Base-by-base conservation (phyloP, 1,284 basidiomycete genomes). In the Mycena citricolor region DNA sequence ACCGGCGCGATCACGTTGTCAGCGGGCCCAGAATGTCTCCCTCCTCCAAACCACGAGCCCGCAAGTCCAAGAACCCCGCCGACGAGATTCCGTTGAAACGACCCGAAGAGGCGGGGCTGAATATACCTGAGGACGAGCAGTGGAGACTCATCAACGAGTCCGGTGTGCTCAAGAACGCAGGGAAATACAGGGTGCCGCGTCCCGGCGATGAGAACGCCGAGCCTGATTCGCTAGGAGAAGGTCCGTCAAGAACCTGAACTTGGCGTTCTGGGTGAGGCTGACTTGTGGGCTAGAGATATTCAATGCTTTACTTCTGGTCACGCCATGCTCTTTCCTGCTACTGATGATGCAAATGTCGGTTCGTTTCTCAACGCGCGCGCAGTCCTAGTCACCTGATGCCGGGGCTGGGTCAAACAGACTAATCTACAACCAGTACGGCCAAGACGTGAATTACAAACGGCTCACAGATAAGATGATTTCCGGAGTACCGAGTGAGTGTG, bases 61-160 rank as follows among this genome's bases (percentile, higher is more conserved):
- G n/a, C n/a, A n/a, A n/a, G n/a, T n/a, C n/a, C n/a, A n/a, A n/a
- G n/a, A 38, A 44, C 44, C 41, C 40, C 53, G 31, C 24, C 29
- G 32, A 48, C 32, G 5, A 6, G 43, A 14, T 19, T 33, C 34
- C 54, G 19, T 32, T 41, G 21, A 58, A 61, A 49, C 61, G 60
- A 34, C 43, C 65, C n/a, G 23, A 55, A 72, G 42, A 73, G n/a
- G n/a, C n/a, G n/a, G n/a, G n/a, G n/a, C n/a, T n/a, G n/a, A n/a
- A 83, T 37, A 79, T 90, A 25, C 61, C 85, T 4, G 79, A 86
- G 58, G 77, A 82, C 2, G 87, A 90, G 58, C 79, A 90, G 71
- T 82, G 81, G 83, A 77, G 85, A 10, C 65, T 90, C 33, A 77
- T 90, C 55, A 72, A 78, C 19, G 68, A 87, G 52, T 74, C 78